Evolutionary conservation across 2,329 filamentous ascomycete genomes (phyloP), one percentile per base, ranked within the genome.

Genomic region (Claviceps sp.): DNA sequence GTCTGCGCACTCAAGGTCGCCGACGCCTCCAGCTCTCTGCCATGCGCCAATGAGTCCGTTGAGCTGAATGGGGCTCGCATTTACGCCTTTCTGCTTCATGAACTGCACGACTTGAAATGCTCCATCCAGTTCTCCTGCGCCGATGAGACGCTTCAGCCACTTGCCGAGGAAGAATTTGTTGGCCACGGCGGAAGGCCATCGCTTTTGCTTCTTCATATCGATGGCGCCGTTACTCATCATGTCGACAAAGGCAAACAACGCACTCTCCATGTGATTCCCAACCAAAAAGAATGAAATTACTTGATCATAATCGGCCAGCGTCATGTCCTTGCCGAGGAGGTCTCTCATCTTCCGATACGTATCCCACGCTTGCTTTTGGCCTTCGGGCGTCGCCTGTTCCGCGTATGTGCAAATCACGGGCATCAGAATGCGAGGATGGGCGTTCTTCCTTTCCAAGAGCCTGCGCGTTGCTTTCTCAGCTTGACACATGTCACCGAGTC

Each of bases 111-210:
- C 86, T 54, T 80, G 78, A 50, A 79, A 74, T 3, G 88, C 87
- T 2, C 83, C 85, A 52, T 85, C 78, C 14, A 86, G 68, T 56
- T 88, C 78, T 2, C 81, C 82, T 53, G 82, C 78, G 16, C 83
- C 83, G 52, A 94, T 85, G 8, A 94, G 77, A 48, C 85, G 81
- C 66, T 91, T 91, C 61, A 95, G 76, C 90, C 89, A 95, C 60
- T 88, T 90, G 37, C 84, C 86, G 57, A 89, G 85, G 66, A 95
- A 87, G 66, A 88, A 91, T 56, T 84, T 82, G 65, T 94, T 93
- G 48, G 70, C 72, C 40, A 80, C 66, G 8, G 71, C 66, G 1
- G 70, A 68, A 1, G 77, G 77, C 52, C 80, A 66, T 17, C 64
- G 59, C 49, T 66, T 66, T 52, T 66, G 63, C 52, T 68, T 69